Evolutionary conservation across 1,284 basidiomycete species (phyloP).

Genomic region (Rhodotorula mucilaginosa): DNA sequence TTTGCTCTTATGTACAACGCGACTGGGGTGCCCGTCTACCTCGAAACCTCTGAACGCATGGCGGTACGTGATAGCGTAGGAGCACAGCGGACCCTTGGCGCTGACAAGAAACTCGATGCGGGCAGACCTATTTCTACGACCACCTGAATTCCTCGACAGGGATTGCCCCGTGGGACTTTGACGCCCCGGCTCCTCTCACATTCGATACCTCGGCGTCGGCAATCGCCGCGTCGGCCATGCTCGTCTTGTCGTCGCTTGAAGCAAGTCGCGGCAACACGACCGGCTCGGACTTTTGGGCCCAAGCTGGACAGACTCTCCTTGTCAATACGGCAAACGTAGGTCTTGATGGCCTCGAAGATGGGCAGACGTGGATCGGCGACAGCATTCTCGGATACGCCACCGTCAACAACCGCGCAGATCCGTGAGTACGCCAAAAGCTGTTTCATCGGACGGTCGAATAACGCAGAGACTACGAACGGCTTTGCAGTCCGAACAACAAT

Average conservation of each 20-base stretch:
- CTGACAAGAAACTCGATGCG: too few relatives aligned
- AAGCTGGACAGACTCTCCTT: slow-evolving; percentile 58
- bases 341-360: slow-evolving; percentile 45
- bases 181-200: slow-evolving; percentile 59
- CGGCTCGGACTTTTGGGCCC: slow-evolving; percentile 53
- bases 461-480: too few relatives aligned
- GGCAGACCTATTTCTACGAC: slow-evolving; percentile 56
- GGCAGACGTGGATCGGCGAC: slow-evolving; percentile 57
- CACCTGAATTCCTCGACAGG: slow-evolving; percentile 57
- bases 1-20: slow-evolving; percentile 65
- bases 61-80: too few relatives aligned
- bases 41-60: too few relatives aligned
- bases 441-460: too few relatives aligned
- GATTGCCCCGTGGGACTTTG: slow-evolving; percentile 56
- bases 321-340: slow-evolving; percentile 57
- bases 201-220: slow-evolving; percentile 68
- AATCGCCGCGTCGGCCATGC: slow-evolving; percentile 60
- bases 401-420: slow-evolving; percentile 57
- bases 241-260: slow-evolving; percentile 62
- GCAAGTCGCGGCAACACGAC: slow-evolving; percentile 47
- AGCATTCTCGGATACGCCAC: slow-evolving; percentile 66
- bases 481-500: too few relatives aligned
- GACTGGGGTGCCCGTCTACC: slow-evolving; percentile 56
- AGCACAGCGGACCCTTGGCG: too few relatives aligned
- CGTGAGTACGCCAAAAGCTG: background rate